Evolutionary conservation across 1,284 basidiomycete genomes (phyloP).

Genomic region (Termitomyces sp.): DNA sequence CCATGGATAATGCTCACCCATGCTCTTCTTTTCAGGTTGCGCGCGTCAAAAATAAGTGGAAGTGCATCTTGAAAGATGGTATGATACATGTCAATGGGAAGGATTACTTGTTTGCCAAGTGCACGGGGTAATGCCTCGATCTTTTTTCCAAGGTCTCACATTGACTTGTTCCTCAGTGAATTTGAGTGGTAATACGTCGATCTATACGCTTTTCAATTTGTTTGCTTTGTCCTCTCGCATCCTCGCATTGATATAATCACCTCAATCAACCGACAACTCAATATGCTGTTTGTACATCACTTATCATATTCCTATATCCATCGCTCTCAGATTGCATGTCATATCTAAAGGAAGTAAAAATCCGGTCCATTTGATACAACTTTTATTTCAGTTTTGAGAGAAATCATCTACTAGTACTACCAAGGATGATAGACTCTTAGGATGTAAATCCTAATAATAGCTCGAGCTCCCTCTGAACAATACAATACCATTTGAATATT

Average conservation of each 20-base stretch:
- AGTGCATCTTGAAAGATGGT: conserved; percentile 97
- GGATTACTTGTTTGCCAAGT: conserved; percentile 97
- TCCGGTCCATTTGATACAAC: neutral
- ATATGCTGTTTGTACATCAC: conserved; percentile 15
- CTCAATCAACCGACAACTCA: conserved; percentile 7
- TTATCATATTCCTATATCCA: conserved; percentile 13
- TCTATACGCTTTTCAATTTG: neutral
- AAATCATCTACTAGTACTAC: neutral
- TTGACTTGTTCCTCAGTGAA: conserved; percentile 28
- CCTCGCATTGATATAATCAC: conserved; percentile 2
- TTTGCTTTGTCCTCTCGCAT: conserved; percentile 6
- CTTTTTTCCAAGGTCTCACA: neutral
- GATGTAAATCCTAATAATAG: neutral
- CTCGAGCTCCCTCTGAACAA: neutral
- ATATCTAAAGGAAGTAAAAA: conserved; percentile 14
- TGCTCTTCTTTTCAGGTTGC: conserved; percentile 76
- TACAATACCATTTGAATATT: neutral
- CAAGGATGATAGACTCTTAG: neutral
- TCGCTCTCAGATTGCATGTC: conserved; percentile 17
- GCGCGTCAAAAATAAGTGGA: conserved; percentile 99
- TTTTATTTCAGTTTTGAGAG: neutral
- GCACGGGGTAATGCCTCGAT: conserved; percentile 61
- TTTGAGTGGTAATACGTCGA: conserved; percentile 39
- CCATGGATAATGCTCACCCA: neutral
- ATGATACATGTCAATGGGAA: conserved; percentile 97